phyloP scores from a whole-genome alignment of 371 early-diverging fungal species.

The Mortierella sp. region DNA sequence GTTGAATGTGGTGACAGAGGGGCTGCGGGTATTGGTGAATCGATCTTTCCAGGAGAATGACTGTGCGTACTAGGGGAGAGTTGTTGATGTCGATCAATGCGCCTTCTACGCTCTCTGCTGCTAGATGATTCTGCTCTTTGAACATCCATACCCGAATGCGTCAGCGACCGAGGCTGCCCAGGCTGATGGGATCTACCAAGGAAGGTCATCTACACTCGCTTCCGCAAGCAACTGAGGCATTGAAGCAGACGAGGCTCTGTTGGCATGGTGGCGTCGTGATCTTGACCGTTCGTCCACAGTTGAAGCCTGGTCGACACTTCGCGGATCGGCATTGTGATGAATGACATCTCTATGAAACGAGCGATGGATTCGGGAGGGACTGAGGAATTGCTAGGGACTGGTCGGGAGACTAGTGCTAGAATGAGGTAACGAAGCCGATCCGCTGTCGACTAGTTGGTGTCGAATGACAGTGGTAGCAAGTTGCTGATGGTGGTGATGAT shows the following conservation, averaged over 20 bases:
- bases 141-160: conserved; percentile 15
- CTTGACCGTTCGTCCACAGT: not conserved
- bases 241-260: conserved; percentile 14
- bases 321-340: not conserved
- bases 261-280: not conserved
- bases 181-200: not conserved
- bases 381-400: not conserved
- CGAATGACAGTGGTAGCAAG: not conserved
- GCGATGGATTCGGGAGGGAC: not conserved
- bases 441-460: not conserved
- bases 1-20: conserved; percentile 19
- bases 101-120: conserved; percentile 10
- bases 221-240: conserved; percentile 11
- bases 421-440: not conserved
- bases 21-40: conserved; percentile 11
- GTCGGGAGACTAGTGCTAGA: not conserved
- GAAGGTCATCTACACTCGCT: not conserved
- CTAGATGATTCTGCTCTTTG: not conserved
- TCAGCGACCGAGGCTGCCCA: not conserved
- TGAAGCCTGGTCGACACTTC: not conserved
- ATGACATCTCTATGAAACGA: not conserved
- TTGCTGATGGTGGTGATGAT: not conserved
- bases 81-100: conserved; percentile 10
- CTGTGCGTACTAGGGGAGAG: conserved; percentile 14
- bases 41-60: not conserved